phyloP scores from a whole-genome alignment of 129 eudicot genomes.

The Kitagawia praeruptora region DNA sequence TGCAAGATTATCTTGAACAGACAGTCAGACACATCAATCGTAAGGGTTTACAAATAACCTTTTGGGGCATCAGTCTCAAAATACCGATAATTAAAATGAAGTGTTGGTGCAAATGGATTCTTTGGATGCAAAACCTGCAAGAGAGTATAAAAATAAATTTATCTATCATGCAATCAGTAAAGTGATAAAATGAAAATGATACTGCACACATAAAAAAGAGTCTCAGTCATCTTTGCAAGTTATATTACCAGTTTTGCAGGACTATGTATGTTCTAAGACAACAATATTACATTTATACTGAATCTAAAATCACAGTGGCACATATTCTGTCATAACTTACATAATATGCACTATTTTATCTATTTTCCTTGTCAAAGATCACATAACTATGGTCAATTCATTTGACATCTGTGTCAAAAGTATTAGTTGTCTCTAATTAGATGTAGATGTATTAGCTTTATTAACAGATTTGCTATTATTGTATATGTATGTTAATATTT shows the following conservation, averaged over 20 bases:
- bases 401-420: background rate
- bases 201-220: background rate
- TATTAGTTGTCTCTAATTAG: no score
- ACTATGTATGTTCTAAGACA: background rate
- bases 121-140: conserved; percentile 92
- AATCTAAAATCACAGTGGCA: background rate
- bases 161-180: background rate
- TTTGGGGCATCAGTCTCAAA: conserved; percentile 98
- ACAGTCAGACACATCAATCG: background rate
- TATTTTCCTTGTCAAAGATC: background rate
- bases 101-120: conserved; percentile 98
- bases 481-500: no score
- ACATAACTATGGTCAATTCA: background rate
- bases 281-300: background rate
- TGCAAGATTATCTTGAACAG: background rate
- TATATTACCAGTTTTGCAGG: background rate
- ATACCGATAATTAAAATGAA: conserved; percentile 96
- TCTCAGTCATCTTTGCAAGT: background rate
- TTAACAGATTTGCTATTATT: no score
- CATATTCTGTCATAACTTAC: background rate
- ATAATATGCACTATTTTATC: background rate
- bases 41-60: conserved; percentile 35
- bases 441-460: no score
- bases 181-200: background rate
- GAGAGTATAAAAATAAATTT: background rate